Evolutionary conservation across 352 stramenopile species (phyloP), one percentile per base, ranked within the genome.

Genomic region (Phytophthora lateralis): DNA sequence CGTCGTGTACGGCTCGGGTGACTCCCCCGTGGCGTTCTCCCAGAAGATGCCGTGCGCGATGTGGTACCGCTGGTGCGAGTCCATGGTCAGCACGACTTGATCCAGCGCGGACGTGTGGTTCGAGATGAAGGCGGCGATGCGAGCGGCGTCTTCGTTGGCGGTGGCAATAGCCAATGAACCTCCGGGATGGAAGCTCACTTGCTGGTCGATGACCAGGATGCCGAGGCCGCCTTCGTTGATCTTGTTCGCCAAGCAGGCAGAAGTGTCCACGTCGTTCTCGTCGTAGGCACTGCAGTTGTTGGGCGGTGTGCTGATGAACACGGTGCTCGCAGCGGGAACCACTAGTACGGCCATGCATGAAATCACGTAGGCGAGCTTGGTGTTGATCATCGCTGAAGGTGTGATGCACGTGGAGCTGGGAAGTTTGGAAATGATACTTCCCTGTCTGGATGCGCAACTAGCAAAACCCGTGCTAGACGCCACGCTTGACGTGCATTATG

Each of bases 11-110:
- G 92, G 90, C 38, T 74, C 53, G 0, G 95, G 95, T 38, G 85
- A 82, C 7, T 85, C 70, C 15, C 70, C 75, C 11, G 73, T 29
- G 1, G 51, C 70, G 51, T 95, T 81, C 9, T 69, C 60, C 95
- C 96, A 99, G 66, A 98, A 98, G n/a, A 79, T 80, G 4, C 87
- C 87, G 71, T 98, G 93, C 3, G 95, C 92, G 62, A 98, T 97
- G 73, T 99, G 91, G 47, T 97, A 80, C 6, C 89, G 90, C 43
- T 98, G 87, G 81, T 99, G 96, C 24, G 90, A 97, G 69, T 99
- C 96, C 48, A 98, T 75, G 15, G 96, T 98, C 20, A 98, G 76
- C 9, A 98, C 80, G 26, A 98, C 76, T 46, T 97, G 86, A 20
- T 64, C 57, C 39, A 95, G 82, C 21, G 82, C 44, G 0, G 61